Evolutionary conservation across 2,329 filamentous ascomycete species (phyloP).

Genomic region (Alternaria atra): DNA sequence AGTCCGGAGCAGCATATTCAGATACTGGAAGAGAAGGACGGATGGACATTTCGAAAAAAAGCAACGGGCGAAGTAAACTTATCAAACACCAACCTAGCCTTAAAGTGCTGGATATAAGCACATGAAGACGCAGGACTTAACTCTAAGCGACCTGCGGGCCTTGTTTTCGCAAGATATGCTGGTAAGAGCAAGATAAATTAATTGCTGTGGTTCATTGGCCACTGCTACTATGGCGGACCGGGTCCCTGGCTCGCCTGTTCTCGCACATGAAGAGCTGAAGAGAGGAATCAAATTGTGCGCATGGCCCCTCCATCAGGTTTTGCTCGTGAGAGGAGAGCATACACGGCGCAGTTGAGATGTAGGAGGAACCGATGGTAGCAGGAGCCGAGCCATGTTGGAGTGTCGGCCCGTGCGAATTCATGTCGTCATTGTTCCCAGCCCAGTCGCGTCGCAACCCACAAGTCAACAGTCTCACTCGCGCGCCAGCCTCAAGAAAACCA

Average conservation of each 20-base stretch:
- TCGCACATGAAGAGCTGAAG: not conserved
- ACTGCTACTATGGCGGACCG: not conserved
- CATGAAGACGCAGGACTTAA: not conserved
- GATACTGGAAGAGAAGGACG: not conserved
- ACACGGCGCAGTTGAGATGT: not conserved
- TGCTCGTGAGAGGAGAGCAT: not conserved
- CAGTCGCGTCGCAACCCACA: not conserved
- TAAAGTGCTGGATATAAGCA: not conserved
- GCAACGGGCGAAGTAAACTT: not conserved
- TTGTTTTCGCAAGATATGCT: not conserved
- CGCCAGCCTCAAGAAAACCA: not conserved
- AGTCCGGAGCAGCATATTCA: not conserved
- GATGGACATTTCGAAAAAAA: not conserved
- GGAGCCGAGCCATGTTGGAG: not conserved
- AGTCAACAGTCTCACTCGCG: not conserved
- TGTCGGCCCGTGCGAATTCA: not conserved
- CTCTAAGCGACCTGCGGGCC: conserved; percentile 5
- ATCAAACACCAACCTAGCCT: not conserved
- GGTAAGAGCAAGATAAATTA: not conserved
- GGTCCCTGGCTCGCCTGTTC: not conserved
- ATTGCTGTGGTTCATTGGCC: not conserved
- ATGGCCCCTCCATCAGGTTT: not conserved
- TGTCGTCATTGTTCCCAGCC: not conserved
- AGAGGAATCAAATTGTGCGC: not conserved
- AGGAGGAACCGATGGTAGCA: not conserved